These are phyloP conservation scores for Themeda triandra DNA, from an alignment of 176 grass and related monocot species.

Conservation along the genomic window DNA sequence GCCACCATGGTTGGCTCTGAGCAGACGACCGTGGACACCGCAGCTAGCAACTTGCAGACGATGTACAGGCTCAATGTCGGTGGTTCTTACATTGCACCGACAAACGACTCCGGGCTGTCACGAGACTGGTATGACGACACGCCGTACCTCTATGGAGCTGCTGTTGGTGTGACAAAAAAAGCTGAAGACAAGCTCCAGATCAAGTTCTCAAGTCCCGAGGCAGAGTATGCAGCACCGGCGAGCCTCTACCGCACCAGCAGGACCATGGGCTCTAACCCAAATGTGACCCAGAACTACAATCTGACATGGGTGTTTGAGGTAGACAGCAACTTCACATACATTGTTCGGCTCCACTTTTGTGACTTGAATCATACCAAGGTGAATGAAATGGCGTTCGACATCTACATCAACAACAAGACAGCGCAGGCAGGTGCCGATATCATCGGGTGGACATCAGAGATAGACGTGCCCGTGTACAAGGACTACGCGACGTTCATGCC, in stretches of 20 bases:
- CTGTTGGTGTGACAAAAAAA: conserved; percentile 36
- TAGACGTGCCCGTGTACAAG: conserved; percentile 57
- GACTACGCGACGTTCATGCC: conserved; percentile 47
- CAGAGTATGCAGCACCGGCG: conserved; percentile 44
- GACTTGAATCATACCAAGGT: conserved; percentile 37
- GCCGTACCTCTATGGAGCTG: conserved; percentile 59
- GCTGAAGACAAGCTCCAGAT: conserved; percentile 12
- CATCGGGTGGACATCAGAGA: conserved; percentile 40
- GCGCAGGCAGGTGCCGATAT: conserved; percentile 47
- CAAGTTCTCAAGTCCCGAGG: conserved; percentile 27
- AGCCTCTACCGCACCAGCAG: conserved; percentile 46
- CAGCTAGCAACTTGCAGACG: conserved; percentile 31
- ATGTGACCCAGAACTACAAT: conserved; percentile 52
- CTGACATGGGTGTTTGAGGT: conserved; percentile 72
- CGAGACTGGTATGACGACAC: conserved; percentile 74
- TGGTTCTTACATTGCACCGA: conserved; percentile 45
- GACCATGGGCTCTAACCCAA: conserved; percentile 46
- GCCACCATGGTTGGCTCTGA: conserved; percentile 29
- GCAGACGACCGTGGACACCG: conserved; percentile 35
- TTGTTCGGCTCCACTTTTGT: conserved; percentile 69
- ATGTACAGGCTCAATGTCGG: conserved; percentile 76
- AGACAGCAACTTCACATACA: conserved; percentile 70
- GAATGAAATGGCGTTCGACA: conserved; percentile 61
- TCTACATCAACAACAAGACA: conserved; percentile 66
- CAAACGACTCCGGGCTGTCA: conserved; percentile 52